A percentile compares a stretch with the other conserved stretches of the same genome.
Conservation (phyloP, 768 basidiomycete species). For the Tulasnella sp. region DNA sequence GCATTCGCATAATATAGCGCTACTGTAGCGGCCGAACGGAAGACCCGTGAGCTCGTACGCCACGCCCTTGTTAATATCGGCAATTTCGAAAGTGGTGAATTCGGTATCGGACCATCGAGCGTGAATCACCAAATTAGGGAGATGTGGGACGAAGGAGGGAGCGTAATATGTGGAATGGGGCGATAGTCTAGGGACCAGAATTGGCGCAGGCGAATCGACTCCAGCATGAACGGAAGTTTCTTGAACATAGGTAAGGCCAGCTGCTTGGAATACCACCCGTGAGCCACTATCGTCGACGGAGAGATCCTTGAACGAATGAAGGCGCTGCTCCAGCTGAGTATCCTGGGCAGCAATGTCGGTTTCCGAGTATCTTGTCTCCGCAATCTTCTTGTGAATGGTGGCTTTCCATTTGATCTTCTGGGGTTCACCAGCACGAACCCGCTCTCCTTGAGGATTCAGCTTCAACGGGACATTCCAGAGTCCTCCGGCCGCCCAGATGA, state of each 20-base stretch:
- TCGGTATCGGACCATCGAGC: constrained; percentile 52
- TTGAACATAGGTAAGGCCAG: constrained; percentile 45
- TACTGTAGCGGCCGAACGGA: constrained; percentile 52
- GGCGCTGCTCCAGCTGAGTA: constrained; percentile 39
- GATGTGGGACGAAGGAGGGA: constrained; percentile 47
- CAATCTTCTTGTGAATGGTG: constrained; percentile 48
- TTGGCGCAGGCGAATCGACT: background rate
- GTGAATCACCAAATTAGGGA: constrained; percentile 41
- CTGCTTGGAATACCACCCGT: constrained; percentile 52
- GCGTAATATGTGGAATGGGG: constrained; percentile 46
- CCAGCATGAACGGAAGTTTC: constrained; percentile 22
- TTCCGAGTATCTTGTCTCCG: constrained; percentile 42
- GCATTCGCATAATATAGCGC: constrained; percentile 37
- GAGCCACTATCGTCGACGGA: constrained; percentile 41
- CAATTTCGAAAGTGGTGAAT: constrained; percentile 54
- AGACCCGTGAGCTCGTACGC: constrained; percentile 42
- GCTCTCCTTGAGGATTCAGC: constrained; percentile 42
- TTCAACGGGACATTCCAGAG: constrained; percentile 49
- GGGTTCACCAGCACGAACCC: constrained; percentile 32
- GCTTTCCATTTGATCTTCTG: constrained; percentile 26
- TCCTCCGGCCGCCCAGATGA: constrained; percentile 65
- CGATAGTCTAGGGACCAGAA: constrained; percentile 36
- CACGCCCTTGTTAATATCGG: constrained; percentile 34
- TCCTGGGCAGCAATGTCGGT: constrained; percentile 42
- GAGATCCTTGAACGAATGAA: constrained; percentile 50